Evolutionary conservation across 108 stramenopile species (phyloP), one percentile per base, ranked within the genome.

Genomic region (Chaetoceros muelleri): DNA sequence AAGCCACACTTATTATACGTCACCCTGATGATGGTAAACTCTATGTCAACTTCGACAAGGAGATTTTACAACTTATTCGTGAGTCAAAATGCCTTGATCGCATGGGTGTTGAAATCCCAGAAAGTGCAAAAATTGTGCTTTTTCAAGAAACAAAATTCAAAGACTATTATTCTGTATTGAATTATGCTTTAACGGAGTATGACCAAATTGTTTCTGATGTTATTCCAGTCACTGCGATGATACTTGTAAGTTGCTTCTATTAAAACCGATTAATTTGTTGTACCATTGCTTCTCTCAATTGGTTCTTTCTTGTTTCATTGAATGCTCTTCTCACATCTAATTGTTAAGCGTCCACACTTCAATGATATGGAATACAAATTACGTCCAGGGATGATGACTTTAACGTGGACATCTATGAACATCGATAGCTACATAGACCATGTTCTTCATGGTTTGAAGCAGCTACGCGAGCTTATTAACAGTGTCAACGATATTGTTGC

Each of bases 321-420:
- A n/a, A n/a, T n/a, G 44, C 44, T 45, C 17, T 45, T 45, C 18
- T 17, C 17, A 18, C 44, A 45, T 45, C 18, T 45, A 18, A n/a
- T n/a, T 51, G 50, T 7, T 23, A 27, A 66, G 65, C 67, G 72
- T 44, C 87, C 91, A 2, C 86, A 89, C 65, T 85, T 95, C 64
- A 85, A 82, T 49, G 94, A 93, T 71, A 82, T 93, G 83, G 94
- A 95, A 62, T 84, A 84, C 75, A 89, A 89, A 60, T 76, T 95
- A 10, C 78, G 94, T 0, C 94, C 94, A 29, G 94, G 94, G 53
- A 93, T 93, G 94, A 80, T 86, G 27, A 93, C 89, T 8, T 70
- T 95, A 13, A 95, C 94, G 18, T 95, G 94, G 94, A 93, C 91
- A 16, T 88, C 86, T 31, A 79, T 95, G 86, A 95, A 95, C 71